These are phyloP conservation scores for Colletotrichum sp. DNA, from an alignment of 2,329 filamentous ascomycete species.

Conservation along the genomic window DNA sequence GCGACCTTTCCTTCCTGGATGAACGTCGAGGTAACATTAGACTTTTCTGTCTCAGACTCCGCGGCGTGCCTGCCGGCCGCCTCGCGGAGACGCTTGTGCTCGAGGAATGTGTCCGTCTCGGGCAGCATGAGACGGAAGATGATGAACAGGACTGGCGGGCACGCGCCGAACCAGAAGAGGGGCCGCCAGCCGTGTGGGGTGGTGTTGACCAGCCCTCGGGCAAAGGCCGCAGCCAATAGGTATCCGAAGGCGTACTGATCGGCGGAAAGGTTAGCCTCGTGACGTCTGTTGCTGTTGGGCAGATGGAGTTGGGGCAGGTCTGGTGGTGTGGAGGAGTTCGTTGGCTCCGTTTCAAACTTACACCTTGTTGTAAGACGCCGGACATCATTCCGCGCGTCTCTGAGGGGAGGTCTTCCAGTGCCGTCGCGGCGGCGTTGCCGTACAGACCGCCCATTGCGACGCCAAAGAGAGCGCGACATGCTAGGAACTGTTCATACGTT, in stretches of 20 bases:
- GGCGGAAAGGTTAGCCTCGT: background rate
- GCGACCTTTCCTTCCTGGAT: slow-evolving; percentile 79
- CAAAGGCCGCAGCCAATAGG: slow-evolving; percentile 62
- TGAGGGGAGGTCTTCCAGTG: slow-evolving; percentile 74
- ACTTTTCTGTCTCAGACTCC: background rate
- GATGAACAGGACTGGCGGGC: slow-evolving; percentile 82
- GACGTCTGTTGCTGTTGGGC: background rate
- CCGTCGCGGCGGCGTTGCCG: slow-evolving; percentile 80
- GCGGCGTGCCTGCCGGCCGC: slow-evolving; percentile 24
- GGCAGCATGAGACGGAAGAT: slow-evolving; percentile 77
- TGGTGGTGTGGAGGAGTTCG: background rate
- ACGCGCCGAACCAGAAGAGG: slow-evolving; percentile 87
- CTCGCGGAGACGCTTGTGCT: slow-evolving; percentile 68
- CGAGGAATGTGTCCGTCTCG: slow-evolving; percentile 76
- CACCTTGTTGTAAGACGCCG: slow-evolving; percentile 77
- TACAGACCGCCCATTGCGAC: slow-evolving; percentile 83
- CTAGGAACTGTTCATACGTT: slow-evolving; percentile 75
- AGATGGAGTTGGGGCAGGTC: background rate
- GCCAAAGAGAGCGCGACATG: slow-evolving; percentile 77
- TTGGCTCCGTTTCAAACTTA: slow-evolving; percentile 42
- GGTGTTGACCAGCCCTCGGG: slow-evolving; percentile 73
- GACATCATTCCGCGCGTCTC: slow-evolving; percentile 76
- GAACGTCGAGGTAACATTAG: slow-evolving; percentile 69
- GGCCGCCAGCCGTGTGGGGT: slow-evolving; percentile 83
- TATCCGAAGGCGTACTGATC: slow-evolving; percentile 67